phyloP scores from a whole-genome alignment of 2,329 filamentous ascomycete genomes.

The Podosphaera aphanis region DNA sequence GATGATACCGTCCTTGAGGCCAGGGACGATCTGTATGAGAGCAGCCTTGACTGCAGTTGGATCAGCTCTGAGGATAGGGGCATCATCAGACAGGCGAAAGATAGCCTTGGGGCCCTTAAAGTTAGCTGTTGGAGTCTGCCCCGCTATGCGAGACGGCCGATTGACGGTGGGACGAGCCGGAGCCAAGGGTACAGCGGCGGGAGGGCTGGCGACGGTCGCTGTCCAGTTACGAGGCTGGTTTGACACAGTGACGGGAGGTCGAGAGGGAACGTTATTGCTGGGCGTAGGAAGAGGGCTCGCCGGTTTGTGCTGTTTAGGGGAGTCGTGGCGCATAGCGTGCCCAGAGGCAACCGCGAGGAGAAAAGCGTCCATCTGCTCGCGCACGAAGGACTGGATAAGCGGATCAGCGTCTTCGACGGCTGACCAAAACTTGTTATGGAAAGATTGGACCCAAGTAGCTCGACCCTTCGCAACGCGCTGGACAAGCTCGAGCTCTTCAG shows the following conservation, averaged over 20 bases:
- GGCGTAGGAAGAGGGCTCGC: no score
- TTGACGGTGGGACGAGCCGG: neutral
- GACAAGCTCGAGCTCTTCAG: no score
- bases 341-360: neutral
- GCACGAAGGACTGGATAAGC: neutral
- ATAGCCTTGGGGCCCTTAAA: no score
- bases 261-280: neutral
- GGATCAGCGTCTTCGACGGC: neutral
- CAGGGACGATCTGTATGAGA: neutral
- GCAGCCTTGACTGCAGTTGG: neutral
- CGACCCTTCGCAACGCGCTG: no score
- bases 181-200: neutral
- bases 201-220: neutral
- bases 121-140: no score
- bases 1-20: neutral
- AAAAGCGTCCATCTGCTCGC: no score
- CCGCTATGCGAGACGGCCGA: no score
- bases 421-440: neutral
- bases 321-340: neutral
- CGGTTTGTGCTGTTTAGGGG: neutral
- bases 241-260: neutral
- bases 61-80: no score
- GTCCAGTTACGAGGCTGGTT: neutral
- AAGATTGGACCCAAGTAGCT: no score
- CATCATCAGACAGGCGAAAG: no score